phyloP scores from a whole-genome alignment of 2,329 filamentous ascomycete species.

The Ambrosiella cleistominuta region DNA sequence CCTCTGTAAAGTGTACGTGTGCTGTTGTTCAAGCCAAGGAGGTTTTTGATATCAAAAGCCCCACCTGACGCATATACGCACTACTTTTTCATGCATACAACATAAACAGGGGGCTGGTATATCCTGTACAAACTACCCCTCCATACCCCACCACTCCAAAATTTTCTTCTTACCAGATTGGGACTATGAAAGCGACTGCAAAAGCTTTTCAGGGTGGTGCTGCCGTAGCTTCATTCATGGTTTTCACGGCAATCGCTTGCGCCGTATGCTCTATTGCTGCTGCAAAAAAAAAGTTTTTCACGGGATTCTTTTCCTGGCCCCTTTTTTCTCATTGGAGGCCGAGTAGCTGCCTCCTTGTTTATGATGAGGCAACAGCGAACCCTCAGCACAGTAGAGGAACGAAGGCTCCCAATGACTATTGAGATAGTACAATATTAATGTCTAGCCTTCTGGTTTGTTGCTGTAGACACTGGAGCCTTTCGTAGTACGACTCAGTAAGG shows the following conservation, averaged over 20 bases:
- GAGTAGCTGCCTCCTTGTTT: no score
- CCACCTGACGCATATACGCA: slow-evolving; percentile 2
- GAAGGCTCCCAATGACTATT: no score
- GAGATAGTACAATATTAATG: no score
- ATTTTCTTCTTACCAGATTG: slow-evolving; percentile 3
- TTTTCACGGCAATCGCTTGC: background rate
- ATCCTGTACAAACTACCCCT: slow-evolving; percentile 1
- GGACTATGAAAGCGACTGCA: background rate
- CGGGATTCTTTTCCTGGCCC: background rate
- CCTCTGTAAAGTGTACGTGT: background rate
- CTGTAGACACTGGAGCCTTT: background rate
- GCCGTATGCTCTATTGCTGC: background rate
- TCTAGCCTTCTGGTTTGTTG: no score
- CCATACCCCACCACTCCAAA: slow-evolving; percentile 3
- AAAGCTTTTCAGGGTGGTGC: background rate
- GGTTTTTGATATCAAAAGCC: background rate
- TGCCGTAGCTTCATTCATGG: slow-evolving; percentile 3
- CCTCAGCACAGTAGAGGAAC: no score
- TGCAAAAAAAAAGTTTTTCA: background rate
- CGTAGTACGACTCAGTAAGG: slow-evolving; percentile 1
- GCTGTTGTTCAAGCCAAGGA: background rate
- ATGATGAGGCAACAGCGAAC: no score
- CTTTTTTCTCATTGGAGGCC: background rate
- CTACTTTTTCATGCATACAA: slow-evolving; percentile 1
- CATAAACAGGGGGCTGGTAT: background rate